Base-by-base conservation (phyloP, 2,329 filamentous ascomycete species). In the Penicillium psychrosexuale region DNA sequence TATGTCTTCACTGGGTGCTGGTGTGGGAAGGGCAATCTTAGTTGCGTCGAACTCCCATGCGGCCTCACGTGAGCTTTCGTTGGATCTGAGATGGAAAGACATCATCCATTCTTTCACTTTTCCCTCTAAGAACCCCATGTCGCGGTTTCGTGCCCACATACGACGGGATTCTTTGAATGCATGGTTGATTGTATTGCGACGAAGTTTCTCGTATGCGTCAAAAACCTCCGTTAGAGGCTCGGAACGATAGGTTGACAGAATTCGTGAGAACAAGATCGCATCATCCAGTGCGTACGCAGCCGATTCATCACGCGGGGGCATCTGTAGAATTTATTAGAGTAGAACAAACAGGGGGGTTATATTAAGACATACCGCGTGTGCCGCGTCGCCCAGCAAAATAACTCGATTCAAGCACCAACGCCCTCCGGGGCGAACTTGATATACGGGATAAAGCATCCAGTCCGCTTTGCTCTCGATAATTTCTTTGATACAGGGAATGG, bases 221-320 rank as follows among this genome's bases (percentile, higher is more conserved):
- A 77, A 76, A 0, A 66, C 64, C 13, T 70, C 65, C 3, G 55
- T 42, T 9, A 73, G 57, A 2, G 72, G 69, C 19, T 72, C 66
- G 17, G 62, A 58, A 13, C 70, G 63, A 53, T 75, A 70, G 7
- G 67, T 60, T 1, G 69, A 58, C 1, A 78, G 56, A 15, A 74
- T 67, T 1, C 74, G 71, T 12, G 75, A 71, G 52, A 79, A 71
- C 0, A 78, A 59, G 24, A 79, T 73, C 1, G 72, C 72, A 51
- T 78, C 77, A 55, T 78, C 77, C 5, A 79, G 66, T 1, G 75
- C 75, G 47, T 76, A 74, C 1, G 75, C 72, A 8, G 75, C 75
- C 6, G 74, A 76, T 63, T 79, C 77, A 42, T 77, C 77, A 22
- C 73, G 72, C 0, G 77, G 77, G 1, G 77, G 76, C 77, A 79